Percentiles rank a stretch among this genome's conserved stretches.
Evolutionary conservation across 305 asterid species (phyloP).

Genomic region (Solanum hybrid): DNA sequence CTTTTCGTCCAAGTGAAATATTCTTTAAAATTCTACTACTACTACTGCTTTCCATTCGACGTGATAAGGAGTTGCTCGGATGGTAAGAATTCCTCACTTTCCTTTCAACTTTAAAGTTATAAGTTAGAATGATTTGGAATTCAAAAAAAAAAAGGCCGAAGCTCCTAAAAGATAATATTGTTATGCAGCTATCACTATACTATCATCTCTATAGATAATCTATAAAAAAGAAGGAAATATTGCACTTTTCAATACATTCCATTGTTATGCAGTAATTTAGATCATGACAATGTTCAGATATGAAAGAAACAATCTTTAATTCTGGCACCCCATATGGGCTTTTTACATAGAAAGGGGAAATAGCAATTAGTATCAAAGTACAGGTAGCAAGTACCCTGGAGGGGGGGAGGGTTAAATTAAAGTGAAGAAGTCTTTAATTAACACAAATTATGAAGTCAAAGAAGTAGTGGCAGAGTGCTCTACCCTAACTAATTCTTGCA

Average conservation of each 20-base stretch:
- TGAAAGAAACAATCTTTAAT: background rate
- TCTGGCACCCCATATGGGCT: slow-evolving; percentile 15
- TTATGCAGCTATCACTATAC: background rate
- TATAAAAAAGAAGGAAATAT: background rate
- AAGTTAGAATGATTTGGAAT: background rate
- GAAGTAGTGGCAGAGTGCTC: slow-evolving; percentile 10
- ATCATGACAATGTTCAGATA: background rate
- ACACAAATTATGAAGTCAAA: slow-evolving; percentile 7
- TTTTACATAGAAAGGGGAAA: slow-evolving; percentile 8
- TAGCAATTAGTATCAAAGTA: background rate
- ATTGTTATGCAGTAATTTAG: background rate
- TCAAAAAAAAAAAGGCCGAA: too few species aligned
- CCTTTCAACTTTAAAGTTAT: background rate
- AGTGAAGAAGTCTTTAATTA: background rate
- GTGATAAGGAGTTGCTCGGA: background rate
- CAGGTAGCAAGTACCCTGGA: background rate
- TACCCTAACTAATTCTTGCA: slow-evolving; percentile 10
- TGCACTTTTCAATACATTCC: background rate
- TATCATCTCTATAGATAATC: background rate
- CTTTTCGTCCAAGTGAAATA: background rate
- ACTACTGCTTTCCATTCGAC: background rate
- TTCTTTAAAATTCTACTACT: background rate
- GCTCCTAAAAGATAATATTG: background rate
- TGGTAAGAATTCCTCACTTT: background rate
- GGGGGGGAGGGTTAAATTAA: background rate